Percentiles rank a stretch among this genome's conserved stretches.
These are phyloP conservation scores for Rhododendron mucronatum DNA, from an alignment of 148 eudicot genomes.

Conservation along the genomic window DNA sequence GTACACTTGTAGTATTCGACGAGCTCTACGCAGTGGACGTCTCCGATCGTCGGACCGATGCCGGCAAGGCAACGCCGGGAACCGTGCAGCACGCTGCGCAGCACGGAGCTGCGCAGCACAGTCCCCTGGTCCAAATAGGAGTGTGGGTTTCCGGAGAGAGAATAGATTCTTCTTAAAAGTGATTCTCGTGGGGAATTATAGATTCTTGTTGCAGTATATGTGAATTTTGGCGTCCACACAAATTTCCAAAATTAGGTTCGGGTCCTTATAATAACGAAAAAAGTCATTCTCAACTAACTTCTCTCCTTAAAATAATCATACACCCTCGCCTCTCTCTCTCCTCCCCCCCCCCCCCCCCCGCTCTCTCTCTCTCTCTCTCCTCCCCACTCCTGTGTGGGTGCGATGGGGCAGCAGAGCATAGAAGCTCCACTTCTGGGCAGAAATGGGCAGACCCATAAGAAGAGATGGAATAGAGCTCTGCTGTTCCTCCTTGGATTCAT, in stretches of 20 bases:
- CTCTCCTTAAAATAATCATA: not conserved
- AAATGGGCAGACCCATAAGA: constrained; percentile 12
- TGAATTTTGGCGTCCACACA: not conserved
- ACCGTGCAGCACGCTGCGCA: too few species aligned
- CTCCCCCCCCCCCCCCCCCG: not conserved
- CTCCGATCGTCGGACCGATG: too few species aligned
- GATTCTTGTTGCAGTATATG: not conserved
- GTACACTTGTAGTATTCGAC: too few species aligned
- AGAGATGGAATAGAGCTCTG: constrained; percentile 21
- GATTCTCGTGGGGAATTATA: not conserved
- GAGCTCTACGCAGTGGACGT: too few species aligned
- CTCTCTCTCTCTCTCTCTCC: not conserved
- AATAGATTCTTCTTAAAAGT: not conserved
- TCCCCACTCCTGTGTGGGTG: not conserved
- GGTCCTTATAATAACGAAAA: not conserved
- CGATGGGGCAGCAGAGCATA: constrained; percentile 18
- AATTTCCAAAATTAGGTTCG: not conserved
- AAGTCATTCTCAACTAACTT: not conserved
- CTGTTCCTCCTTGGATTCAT: constrained; percentile 27
- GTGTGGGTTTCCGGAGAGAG: not conserved
- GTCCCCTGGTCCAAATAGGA: too few species aligned
- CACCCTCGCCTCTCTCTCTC: not conserved
- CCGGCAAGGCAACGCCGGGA: too few species aligned
- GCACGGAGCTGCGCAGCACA: too few species aligned
- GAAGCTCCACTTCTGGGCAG: constrained; percentile 32